These are phyloP conservation scores for Talaromyces funiculosus DNA, from an alignment of 2,329 filamentous ascomycete species.

Conservation along the genomic window DNA sequence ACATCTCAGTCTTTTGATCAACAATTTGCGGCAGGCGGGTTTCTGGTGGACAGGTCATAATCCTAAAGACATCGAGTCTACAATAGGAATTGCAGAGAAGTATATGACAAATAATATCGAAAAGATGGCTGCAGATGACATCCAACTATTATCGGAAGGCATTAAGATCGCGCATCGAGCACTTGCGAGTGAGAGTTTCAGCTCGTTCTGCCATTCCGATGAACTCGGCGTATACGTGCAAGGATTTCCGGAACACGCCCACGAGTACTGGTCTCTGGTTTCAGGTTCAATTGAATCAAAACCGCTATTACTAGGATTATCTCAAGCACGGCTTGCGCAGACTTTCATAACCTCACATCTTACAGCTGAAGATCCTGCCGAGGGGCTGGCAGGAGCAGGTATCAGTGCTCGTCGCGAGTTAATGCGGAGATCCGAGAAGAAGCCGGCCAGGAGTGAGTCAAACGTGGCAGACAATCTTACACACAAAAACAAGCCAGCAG, in stretches of 20 bases:
- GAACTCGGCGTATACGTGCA: constrained; percentile 71
- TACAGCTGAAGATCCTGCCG: constrained; percentile 29
- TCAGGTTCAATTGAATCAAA: constrained; percentile 27
- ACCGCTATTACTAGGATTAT: constrained; percentile 53
- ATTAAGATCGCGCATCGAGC: constrained; percentile 61
- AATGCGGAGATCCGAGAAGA: constrained; percentile 18
- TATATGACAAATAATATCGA: constrained; percentile 63
- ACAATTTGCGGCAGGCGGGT: constrained; percentile 74
- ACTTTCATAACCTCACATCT: constrained; percentile 45
- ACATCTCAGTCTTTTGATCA: constrained; percentile 61
- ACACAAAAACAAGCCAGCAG: constrained; percentile 22
- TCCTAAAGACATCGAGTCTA: constrained; percentile 54
- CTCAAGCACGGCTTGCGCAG: constrained; percentile 53
- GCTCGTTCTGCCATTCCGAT: constrained; percentile 61
- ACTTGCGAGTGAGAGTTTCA: constrained; percentile 57
- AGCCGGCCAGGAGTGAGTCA: constrained; percentile 17
- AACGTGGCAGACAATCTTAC: constrained; percentile 17
- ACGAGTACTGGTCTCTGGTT: constrained; percentile 62
- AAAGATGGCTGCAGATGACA: constrained; percentile 57
- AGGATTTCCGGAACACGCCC: constrained; percentile 58
- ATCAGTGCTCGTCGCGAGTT: constrained; percentile 31
- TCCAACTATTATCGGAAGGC: constrained; percentile 55
- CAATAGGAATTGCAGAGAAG: constrained; percentile 59
- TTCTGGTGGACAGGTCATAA: constrained; percentile 82
- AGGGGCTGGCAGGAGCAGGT: constrained; percentile 38